These are phyloP conservation scores for Pelargonium fulgidum DNA, from an alignment of 441 rosid species.

Conservation along the genomic window DNA sequence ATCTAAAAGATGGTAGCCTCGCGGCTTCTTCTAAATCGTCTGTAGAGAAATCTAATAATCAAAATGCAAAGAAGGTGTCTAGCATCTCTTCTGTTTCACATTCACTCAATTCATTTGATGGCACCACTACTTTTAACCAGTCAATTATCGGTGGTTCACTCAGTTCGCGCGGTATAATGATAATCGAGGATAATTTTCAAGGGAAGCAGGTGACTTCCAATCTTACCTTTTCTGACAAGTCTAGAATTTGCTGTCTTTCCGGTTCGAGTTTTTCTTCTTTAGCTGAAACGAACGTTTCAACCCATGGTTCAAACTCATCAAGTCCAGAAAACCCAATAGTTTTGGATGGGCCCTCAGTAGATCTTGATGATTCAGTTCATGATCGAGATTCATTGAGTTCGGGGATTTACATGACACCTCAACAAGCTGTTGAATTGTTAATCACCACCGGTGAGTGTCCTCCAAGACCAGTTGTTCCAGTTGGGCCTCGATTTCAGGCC, in stretches of 20 bases:
- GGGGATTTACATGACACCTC: constrained; percentile 9
- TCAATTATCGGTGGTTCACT: not conserved
- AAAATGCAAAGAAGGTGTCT: constrained; percentile 22
- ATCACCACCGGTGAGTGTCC: constrained; percentile 13
- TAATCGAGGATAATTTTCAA: constrained; percentile 12
- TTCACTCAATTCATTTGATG: constrained; percentile 10
- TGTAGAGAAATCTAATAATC: constrained; percentile 19
- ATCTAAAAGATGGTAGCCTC: constrained; percentile 13
- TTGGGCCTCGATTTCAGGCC: constrained; percentile 39
- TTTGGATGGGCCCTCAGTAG: no score
- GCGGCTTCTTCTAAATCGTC: constrained; percentile 19
- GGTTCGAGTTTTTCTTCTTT: no score
- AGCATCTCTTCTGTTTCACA: constrained; percentile 9
- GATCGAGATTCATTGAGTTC: constrained; percentile 17
- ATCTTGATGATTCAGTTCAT: constrained; percentile 2
- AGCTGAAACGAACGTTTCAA: no score
- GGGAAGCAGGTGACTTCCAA: constrained; percentile 10
- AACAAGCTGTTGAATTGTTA: constrained; percentile 14
- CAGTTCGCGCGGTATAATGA: constrained; percentile 16
- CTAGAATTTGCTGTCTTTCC: no score
- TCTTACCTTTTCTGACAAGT: not conserved
- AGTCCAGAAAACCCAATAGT: no score
- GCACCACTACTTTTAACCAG: constrained; percentile 11
- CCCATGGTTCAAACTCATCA: no score
- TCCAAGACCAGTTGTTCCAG: constrained; percentile 25